Base-by-base conservation (phyloP, 1,139 yeast genomes). In the Protomyces pachydermus region DNA sequence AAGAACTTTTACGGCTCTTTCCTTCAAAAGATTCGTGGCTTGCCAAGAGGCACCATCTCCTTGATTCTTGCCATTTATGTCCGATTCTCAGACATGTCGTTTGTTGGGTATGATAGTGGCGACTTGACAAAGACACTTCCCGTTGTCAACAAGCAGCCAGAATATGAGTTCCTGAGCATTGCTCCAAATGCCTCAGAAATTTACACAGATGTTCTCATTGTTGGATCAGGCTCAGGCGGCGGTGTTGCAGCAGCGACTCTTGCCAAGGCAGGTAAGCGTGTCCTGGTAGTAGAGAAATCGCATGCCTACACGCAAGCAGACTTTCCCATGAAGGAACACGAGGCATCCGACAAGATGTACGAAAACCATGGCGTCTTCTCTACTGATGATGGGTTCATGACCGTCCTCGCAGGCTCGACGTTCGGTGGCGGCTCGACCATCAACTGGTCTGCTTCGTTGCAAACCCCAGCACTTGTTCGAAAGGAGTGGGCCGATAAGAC, bases 351-450 rank as follows among this genome's bases (percentile, higher is more conserved):
- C 6, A 72, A 71, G 12, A 73, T 81, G 66, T 83, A 77, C 69
- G 86, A 83, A 71, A 69, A 70, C 23, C 70, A 72, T 0, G 85
- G 84, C 3, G 67, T 72, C 1, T 63, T 80, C 16, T 69, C 78
- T 9, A 66, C 71, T 3, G 75, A 75, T 58, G 82, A 79, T 66
- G 79, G 77, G 25, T 65, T 70, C 58, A 63, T 80, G 46, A 71
- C 77, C 34, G 68, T 82, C 2, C 72, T 82, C 60, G 85, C 86
- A 0, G 87, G 86, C 1, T 70, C 84, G 1, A 81, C 83, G 0
- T 80, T 83, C 67, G 87, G 87, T 8, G 87, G 87, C 10, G 87
- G 86, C 3, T 76, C 84, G 5, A 82, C 86, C 3, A 81, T 83
- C 56, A 83, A 83, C 72, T 83, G 87, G 87, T 79, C 83, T n/a